Percentiles rank a stretch among this genome's conserved stretches.
Conservation (phyloP, 139 green algal species). For the Coccomyxa sp. region DNA sequence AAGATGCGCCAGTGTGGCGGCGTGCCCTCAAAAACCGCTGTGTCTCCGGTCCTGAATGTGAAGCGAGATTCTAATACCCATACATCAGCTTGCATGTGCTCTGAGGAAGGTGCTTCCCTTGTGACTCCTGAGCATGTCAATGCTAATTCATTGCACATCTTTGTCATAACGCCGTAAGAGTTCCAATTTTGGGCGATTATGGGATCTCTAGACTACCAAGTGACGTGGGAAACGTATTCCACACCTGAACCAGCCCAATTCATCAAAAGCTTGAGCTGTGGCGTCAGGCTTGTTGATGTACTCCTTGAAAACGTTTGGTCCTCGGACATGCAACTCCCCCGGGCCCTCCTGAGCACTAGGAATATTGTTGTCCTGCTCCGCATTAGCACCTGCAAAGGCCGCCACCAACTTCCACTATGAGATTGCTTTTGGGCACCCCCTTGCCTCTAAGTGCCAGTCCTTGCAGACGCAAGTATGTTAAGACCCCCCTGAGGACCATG, state of each 20-base stretch:
- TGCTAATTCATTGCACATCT: no score
- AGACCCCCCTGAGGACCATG: no score
- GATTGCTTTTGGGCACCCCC: no score
- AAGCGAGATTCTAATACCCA: background rate
- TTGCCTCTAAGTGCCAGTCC: no score
- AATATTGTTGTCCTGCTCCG: no score
- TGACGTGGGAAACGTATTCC: background rate
- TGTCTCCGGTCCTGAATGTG: conserved; percentile 34
- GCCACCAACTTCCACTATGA: background rate
- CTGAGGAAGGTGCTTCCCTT: no score
- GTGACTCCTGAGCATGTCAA: no score
- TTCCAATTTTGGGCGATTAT: no score
- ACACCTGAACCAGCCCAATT: conserved; percentile 82
- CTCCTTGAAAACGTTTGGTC: conserved; percentile 75
- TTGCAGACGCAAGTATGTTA: no score
- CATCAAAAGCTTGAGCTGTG: conserved; percentile 75
- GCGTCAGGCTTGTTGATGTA: conserved; percentile 80
- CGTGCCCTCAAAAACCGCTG: conserved; percentile 30
- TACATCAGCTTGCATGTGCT: no score
- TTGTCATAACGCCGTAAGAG: no score
- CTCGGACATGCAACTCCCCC: conserved; percentile 71
- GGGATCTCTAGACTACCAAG: no score
- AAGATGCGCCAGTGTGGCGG: conserved; percentile 74
- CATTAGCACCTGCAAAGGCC: background rate
- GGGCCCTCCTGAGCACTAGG: background rate